These are phyloP conservation scores for Scutellaria baicalensis DNA, from an alignment of 257 asterid genomes.

Conservation along the genomic window DNA sequence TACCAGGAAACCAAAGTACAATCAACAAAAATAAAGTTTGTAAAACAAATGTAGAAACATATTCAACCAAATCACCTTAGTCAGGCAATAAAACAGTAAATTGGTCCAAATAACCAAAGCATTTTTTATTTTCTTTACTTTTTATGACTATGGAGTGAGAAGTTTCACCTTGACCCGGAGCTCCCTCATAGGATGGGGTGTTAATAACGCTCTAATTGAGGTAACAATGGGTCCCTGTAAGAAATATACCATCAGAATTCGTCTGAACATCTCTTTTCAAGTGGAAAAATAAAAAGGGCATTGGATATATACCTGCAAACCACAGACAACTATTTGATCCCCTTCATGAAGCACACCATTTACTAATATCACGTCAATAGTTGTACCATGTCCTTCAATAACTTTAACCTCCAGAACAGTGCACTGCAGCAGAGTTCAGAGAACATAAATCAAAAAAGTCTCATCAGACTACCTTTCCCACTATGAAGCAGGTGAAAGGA, in stretches of 20 bases:
- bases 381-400: slow-evolving; percentile 96
- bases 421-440: slow-evolving; percentile 51
- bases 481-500: slow-evolving; percentile 9
- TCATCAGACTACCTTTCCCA: not conserved
- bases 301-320: slow-evolving; percentile 64
- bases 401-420: slow-evolving; percentile 99
- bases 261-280: not conserved
- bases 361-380: slow-evolving; percentile 91
- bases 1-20: not conserved
- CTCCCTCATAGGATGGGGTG: slow-evolving; percentile 99
- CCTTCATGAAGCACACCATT: slow-evolving; percentile 98
- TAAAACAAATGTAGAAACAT: not conserved
- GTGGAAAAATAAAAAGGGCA: slow-evolving; percentile 7
- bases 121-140: too few species aligned
- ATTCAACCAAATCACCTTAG: not conserved
- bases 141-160: not conserved
- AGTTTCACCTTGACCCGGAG: slow-evolving; percentile 86
- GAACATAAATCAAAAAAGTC: slow-evolving; percentile 12
- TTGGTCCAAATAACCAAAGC: not conserved
- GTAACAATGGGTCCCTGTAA: slow-evolving; percentile 85
- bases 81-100: not conserved
- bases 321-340: slow-evolving; percentile 92
- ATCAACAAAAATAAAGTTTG: not conserved
- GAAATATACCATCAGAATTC: not conserved
- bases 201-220: slow-evolving; percentile 80